Evolutionary conservation across 2,329 filamentous ascomycete species (phyloP).

Genomic region (Fusarium sacchari): DNA sequence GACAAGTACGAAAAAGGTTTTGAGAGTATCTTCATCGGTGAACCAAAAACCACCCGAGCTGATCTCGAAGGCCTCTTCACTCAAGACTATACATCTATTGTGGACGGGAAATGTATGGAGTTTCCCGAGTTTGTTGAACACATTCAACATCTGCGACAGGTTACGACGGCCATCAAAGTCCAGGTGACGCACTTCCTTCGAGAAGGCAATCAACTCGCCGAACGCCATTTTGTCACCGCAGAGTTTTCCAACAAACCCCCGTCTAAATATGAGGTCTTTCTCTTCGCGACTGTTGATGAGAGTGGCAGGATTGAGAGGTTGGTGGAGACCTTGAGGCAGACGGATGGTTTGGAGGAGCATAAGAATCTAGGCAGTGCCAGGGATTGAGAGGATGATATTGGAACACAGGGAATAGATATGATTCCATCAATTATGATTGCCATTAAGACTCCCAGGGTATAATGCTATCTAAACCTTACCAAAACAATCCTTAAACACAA

Average conservation of each 20-base stretch:
- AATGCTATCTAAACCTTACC: neutral
- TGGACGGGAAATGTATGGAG: neutral
- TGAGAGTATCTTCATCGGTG: neutral
- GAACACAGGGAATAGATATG: fast-evolving
- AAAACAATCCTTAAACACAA: neutral
- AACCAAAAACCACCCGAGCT: neutral
- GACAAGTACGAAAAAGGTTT: neutral
- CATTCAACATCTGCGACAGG: neutral
- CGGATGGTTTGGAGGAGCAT: neutral
- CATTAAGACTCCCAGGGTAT: constrained; percentile 8
- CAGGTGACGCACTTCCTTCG: neutral
- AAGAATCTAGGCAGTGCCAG: neutral
- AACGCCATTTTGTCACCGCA: neutral
- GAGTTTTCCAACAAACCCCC: neutral
- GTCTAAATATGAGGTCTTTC: neutral
- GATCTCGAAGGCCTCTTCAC: neutral
- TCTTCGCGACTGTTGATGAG: neutral
- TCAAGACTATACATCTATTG: neutral
- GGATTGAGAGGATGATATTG: neutral
- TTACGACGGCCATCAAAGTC: neutral
- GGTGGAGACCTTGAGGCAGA: neutral
- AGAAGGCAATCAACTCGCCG: neutral
- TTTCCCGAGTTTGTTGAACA: neutral
- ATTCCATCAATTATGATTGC: neutral
- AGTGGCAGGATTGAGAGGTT: neutral